Base-by-base conservation (phyloP, 2,329 filamentous ascomycete genomes). In the Zymoseptoria ardabiliae region DNA sequence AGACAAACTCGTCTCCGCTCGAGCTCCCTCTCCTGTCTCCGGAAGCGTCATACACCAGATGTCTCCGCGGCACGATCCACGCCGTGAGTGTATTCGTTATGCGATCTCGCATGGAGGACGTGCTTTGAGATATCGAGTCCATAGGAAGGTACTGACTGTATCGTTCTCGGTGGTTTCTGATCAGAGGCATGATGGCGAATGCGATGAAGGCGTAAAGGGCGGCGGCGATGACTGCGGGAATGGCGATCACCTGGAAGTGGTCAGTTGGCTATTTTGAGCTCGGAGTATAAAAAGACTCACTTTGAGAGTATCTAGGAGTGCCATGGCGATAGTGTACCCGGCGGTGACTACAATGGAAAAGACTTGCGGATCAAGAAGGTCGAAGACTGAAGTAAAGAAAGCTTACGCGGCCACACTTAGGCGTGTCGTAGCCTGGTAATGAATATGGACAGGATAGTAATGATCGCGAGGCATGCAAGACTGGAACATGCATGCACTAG, bases 211-310 rank as follows among this genome's bases (percentile, higher is more conserved):
- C 58, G 69, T 79, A 79, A 69, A 79, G 73, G 58, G 71, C 58
- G 41, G 67, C 67, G 59, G 78, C 74, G 63, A 77, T 70, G 64
- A 77, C 65, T 64, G 76, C 74, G n/a, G 78, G 78, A n/a, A 77
- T 58, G 67, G 78, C 68, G 63, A 79, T 69, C 54, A 72, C 74
- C 77, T 79, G 60, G 35, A 21, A 10, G 48, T 6, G 28, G 55
- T 58, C 25, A 58, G 56, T 51, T 21, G 30, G 48, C n/a, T 50
- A 13, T 21, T 25, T 23, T 5, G 4, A 23, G 20, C 2, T 10
- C 13, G 8, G 21, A 7, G 13, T 2, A 21, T 52, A 2, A 21
- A 8, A 10, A 3, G 17, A 53, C 8, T 11, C 22, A 53, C 51
- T 19, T 30, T 53, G 2, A 53, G 28, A 28, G 51, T 53, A 7